Conservation (phyloP, 2,329 filamentous ascomycete species). For the Apiospora aurea region DNA sequence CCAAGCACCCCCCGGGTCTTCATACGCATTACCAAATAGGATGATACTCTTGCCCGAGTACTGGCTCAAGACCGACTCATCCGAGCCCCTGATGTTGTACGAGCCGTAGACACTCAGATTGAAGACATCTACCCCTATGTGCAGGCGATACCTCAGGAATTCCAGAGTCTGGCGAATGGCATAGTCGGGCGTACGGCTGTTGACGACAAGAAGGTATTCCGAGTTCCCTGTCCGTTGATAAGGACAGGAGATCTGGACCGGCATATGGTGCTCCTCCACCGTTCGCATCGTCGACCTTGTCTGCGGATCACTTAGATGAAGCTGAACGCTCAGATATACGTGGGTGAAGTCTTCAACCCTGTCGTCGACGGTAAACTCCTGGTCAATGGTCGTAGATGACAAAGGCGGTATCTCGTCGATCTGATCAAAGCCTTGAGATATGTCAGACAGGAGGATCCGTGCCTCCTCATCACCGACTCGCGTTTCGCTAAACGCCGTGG, state of each 20-base stretch:
- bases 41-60: background rate
- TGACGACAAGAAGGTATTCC: conserved; percentile 4
- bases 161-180: background rate
- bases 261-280: background rate
- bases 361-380: background rate
- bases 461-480: background rate
- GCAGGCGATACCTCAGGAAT: background rate
- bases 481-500: background rate
- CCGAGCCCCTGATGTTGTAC: background rate
- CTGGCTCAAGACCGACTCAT: background rate
- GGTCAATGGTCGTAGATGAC: background rate
- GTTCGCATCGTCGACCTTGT: background rate
- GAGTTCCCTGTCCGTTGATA: background rate
- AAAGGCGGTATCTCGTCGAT: background rate
- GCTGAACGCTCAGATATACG: background rate
- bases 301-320: background rate
- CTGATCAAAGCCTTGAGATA: background rate
- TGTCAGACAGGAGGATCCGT: background rate
- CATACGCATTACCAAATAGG: background rate
- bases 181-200: background rate
- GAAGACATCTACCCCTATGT: background rate
- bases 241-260: background rate
- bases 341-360: background rate
- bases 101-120: background rate
- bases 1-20: background rate